Evolutionary conservation across 306 rosid genomes (phyloP).

Genomic region (Malus sieversii): DNA sequence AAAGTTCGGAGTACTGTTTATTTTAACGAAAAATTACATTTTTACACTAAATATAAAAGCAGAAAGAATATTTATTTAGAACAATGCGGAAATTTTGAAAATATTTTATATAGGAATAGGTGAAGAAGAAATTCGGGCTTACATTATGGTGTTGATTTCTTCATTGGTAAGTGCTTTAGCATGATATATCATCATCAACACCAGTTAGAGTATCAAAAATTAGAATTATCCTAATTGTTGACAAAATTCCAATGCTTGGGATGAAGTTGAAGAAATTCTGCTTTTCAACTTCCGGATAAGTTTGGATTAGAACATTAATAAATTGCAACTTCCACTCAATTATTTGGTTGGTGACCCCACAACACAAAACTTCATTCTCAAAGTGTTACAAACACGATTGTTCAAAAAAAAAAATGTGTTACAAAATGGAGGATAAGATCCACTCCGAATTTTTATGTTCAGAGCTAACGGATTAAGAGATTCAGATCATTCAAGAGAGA

Average conservation of each 20-base stretch:
- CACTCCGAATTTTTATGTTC: no score
- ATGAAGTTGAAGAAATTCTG: background rate
- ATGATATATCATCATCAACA: background rate
- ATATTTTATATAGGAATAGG: background rate
- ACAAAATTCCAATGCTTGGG: background rate
- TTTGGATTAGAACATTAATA: background rate
- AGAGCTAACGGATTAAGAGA: fast-evolving
- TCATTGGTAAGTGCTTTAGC: background rate
- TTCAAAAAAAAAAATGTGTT: no score
- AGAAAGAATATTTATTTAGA: background rate
- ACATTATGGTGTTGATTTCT: background rate
- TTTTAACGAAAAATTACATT: no score
- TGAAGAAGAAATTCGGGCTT: background rate
- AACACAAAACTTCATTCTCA: background rate
- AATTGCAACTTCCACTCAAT: background rate
- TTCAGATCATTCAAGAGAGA: no score
- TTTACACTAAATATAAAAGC: background rate
- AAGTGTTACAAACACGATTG: background rate
- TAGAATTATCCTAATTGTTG: background rate
- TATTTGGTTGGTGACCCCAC: background rate
- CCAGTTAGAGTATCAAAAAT: background rate
- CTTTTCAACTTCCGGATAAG: background rate
- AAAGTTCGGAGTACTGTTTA: no score
- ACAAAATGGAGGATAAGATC: no score
- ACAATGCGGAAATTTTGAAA: background rate